Conservation (phyloP, 2,329 filamentous ascomycete species). For the Coleophoma eucalyptorum region DNA sequence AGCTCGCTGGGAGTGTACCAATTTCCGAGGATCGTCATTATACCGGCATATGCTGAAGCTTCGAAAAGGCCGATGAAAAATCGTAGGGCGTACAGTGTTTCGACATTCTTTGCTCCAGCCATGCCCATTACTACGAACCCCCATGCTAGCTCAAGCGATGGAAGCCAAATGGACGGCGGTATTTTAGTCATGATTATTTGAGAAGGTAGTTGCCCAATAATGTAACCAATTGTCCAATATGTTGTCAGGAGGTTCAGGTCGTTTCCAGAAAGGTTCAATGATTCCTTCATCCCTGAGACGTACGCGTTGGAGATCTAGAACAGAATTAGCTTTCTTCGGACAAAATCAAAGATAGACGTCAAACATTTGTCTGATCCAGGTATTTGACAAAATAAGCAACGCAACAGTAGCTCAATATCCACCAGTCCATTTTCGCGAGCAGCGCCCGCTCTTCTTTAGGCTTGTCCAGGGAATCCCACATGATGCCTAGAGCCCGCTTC, state of each 20-base stretch:
- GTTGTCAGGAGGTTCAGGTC: slow-evolving; percentile 35
- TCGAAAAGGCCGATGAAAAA: slow-evolving; percentile 36
- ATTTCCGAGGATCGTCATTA: slow-evolving; percentile 9
- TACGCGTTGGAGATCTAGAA: slow-evolving; percentile 33
- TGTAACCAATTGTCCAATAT: slow-evolving; percentile 26
- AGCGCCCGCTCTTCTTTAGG: slow-evolving; percentile 10
- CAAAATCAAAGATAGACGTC: not conserved
- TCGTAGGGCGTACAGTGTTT: slow-evolving; percentile 34
- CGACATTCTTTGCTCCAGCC: slow-evolving; percentile 19
- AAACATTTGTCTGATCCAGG: slow-evolving; percentile 10
- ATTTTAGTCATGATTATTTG: slow-evolving; percentile 20
- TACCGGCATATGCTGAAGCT: slow-evolving; percentile 4
- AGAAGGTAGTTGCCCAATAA: slow-evolving; percentile 10
- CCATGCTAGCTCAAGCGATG: slow-evolving; percentile 7
- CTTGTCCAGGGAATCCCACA: slow-evolving; percentile 18
- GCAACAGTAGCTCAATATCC: slow-evolving; percentile 38
- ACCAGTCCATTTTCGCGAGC: slow-evolving; percentile 40
- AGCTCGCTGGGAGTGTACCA: slow-evolving; percentile 8
- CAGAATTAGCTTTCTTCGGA: slow-evolving; percentile 4
- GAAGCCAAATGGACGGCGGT: slow-evolving; percentile 30
- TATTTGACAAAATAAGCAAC: slow-evolving; percentile 26
- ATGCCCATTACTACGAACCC: slow-evolving; percentile 5
- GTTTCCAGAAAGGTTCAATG: slow-evolving; percentile 32
- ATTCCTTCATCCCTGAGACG: slow-evolving; percentile 33
- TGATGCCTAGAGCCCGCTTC: slow-evolving; percentile 8